Evolutionary conservation across 2,329 filamentous ascomycete species (phyloP).

Genomic region (Pseudocercospora pini-densiflorae): DNA sequence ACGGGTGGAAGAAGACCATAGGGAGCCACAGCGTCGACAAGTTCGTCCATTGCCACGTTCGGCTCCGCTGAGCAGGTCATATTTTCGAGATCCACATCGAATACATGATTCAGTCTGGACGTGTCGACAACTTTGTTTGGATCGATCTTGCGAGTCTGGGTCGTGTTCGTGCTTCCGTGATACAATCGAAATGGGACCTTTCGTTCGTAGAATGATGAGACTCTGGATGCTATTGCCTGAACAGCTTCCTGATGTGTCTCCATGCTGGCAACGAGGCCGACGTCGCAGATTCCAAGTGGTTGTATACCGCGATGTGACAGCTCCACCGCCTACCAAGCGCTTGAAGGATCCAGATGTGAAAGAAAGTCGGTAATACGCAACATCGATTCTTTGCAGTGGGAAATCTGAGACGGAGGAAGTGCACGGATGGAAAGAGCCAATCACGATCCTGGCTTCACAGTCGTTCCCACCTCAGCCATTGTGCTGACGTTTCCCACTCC

Average conservation of each 20-base stretch:
- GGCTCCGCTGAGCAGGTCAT: conserved; percentile 64
- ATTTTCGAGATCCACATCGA: conserved; percentile 47
- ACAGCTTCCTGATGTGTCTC: conserved; percentile 23
- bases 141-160: conserved; percentile 41
- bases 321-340: too few relatives aligned
- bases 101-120: conserved; percentile 53
- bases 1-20: conserved; percentile 65
- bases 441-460: background rate
- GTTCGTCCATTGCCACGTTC: conserved; percentile 69
- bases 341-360: too few relatives aligned
- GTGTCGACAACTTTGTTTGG: conserved; percentile 53
- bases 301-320: background rate
- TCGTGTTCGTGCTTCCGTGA: conserved; percentile 62
- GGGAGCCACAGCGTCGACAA: conserved; percentile 62
- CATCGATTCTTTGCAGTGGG: background rate
- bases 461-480: conserved; percentile 6
- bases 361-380: background rate
- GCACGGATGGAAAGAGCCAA: conserved; percentile 6
- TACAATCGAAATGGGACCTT: conserved; percentile 59
- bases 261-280: conserved; percentile 1
- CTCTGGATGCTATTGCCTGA: conserved; percentile 17
- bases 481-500: conserved; percentile 5
- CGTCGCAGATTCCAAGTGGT: background rate
- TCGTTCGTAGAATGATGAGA: conserved; percentile 49
- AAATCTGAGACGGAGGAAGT: background rate